phyloP scores from a whole-genome alignment of 164 flowering plant species.

The Piper longum region DNA sequence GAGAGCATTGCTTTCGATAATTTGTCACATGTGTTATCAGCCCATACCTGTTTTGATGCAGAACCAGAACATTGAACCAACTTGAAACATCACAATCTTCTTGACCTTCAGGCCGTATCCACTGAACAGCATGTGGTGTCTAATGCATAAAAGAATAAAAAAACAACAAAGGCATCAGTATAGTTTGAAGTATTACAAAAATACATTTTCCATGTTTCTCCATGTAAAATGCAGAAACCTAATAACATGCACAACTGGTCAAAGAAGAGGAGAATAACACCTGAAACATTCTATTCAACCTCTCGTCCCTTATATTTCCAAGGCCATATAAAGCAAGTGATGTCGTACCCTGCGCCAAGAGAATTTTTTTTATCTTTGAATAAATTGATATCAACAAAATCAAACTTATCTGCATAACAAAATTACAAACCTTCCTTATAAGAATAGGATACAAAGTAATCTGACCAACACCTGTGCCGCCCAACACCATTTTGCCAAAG shows the following conservation, averaged over 20 bases:
- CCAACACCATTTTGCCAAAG: constrained; percentile 95
- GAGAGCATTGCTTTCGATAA: too few species aligned
- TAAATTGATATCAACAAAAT: too few species aligned
- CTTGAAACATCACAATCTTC: constrained; percentile 72
- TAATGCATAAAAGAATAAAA: constrained; percentile 15
- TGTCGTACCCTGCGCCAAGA: constrained; percentile 61
- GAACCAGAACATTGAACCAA: constrained; percentile 95
- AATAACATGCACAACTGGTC: not conserved
- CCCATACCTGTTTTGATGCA: constrained; percentile 85
- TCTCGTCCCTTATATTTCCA: constrained; percentile 95
- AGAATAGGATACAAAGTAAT: constrained; percentile 81
- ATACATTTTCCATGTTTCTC: too few species aligned
- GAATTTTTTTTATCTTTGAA: not conserved
- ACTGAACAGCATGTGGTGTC: constrained; percentile 99
- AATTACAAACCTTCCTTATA: constrained; percentile 58
- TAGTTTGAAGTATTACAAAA: not conserved
- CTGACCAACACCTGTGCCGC: constrained; percentile 99
- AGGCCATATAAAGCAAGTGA: constrained; percentile 94
- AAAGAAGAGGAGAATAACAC: constrained; percentile 19
- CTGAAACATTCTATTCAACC: constrained; percentile 98
- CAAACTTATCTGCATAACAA: not conserved
- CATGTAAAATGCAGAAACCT: not conserved
- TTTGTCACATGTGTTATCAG: too few species aligned
- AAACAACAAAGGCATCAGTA: not conserved
- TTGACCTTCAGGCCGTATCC: constrained; percentile 95